phyloP scores from a whole-genome alignment of 306 rosid species.

The Pterocarpus santalinus region DNA sequence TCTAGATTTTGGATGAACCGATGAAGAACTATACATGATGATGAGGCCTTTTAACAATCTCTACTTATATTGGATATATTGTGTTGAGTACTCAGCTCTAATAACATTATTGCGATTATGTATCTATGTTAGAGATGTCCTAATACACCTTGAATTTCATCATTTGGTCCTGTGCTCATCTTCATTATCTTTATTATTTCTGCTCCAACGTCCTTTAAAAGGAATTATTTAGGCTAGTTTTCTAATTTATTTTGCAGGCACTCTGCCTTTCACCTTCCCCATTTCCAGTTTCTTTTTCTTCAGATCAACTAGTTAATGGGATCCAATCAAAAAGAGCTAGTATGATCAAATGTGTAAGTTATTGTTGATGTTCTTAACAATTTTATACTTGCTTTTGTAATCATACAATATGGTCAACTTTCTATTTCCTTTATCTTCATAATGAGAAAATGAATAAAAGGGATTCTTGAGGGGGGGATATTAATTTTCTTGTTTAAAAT shows the following conservation, averaged over 20 bases:
- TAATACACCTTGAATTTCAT: conserved; percentile 34
- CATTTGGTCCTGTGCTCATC: conserved; percentile 23
- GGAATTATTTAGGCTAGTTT: conserved; percentile 21
- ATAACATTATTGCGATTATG: conserved; percentile 18
- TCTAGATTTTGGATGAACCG: conserved; percentile 29
- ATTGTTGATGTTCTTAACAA: conserved; percentile 9
- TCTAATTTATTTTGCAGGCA: conserved; percentile 62
- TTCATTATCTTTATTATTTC: conserved; percentile 18
- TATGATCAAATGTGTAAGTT: conserved; percentile 85
- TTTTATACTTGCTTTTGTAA: conserved; percentile 10
- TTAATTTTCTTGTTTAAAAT: conserved; percentile 32
- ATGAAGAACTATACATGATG: not conserved
- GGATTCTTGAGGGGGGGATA: conserved; percentile 9
- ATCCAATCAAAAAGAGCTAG: conserved; percentile 69
- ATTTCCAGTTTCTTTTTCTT: conserved; percentile 18
- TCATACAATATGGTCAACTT: conserved; percentile 13
- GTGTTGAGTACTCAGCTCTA: conserved; percentile 29
- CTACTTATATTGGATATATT: not conserved
- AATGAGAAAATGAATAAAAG: conserved; percentile 36
- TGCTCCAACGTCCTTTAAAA: conserved; percentile 23
- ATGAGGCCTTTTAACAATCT: conserved; percentile 32
- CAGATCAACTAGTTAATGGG: conserved; percentile 68
- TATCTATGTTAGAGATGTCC: conserved; percentile 33
- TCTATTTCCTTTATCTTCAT: conserved; percentile 20
- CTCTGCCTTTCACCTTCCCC: conserved; percentile 65